A percentile compares a stretch with the other conserved stretches of the same genome.
phyloP scores from a whole-genome alignment of 352 stramenopile genomes.

The Phytophthora fragariae region DNA sequence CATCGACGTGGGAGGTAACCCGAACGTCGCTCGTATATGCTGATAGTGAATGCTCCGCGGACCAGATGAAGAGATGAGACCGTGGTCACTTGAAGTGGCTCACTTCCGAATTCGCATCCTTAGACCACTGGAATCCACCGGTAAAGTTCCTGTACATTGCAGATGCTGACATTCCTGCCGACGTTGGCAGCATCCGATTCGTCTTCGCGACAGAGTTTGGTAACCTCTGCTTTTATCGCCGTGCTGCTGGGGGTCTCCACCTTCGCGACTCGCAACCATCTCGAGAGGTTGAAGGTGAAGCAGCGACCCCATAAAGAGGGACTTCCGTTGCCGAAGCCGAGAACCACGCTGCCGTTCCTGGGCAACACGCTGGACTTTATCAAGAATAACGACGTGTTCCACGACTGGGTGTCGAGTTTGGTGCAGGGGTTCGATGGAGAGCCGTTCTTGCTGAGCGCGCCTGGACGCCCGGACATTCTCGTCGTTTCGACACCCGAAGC shows the following conservation, averaged over 20 bases:
- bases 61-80: background rate
- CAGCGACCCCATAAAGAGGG: background rate
- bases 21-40: no score
- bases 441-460: slow-evolving; percentile 29
- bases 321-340: background rate
- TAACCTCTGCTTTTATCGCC: background rate
- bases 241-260: background rate
- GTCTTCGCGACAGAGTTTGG: background rate
- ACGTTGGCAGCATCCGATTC: background rate
- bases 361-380: slow-evolving; percentile 41
- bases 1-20: no score
- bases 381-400: slow-evolving; percentile 29
- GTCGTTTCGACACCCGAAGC: slow-evolving; percentile 34
- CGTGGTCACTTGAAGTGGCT: background rate
- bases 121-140: background rate
- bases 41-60: background rate
- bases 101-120: background rate
- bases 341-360: slow-evolving; percentile 39
- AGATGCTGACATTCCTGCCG: background rate
- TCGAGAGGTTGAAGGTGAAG: background rate
- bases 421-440: slow-evolving; percentile 12
- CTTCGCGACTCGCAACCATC: background rate
- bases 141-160: background rate
- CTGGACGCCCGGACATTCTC: slow-evolving; percentile 26
- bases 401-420: slow-evolving; percentile 34